These are phyloP conservation scores for Lepiota venenata DNA, from an alignment of 768 basidiomycete genomes.

Conservation along the genomic window DNA sequence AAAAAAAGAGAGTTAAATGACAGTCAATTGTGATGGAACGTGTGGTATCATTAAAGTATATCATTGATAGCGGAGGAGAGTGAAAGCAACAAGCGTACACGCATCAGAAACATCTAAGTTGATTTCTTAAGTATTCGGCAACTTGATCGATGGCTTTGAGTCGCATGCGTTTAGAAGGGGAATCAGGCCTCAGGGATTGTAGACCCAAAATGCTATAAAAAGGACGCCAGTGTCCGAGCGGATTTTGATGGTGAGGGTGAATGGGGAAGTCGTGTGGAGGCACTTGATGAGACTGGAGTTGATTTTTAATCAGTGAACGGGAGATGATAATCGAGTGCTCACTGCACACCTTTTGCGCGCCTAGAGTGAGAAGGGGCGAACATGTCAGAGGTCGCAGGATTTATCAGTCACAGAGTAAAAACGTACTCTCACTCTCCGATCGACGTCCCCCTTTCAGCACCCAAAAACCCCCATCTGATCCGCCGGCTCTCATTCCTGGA, in stretches of 20 bases:
- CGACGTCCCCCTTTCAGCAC: conserved; percentile 59
- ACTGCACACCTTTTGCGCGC: conserved; percentile 53
- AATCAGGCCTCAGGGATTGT: conserved; percentile 83
- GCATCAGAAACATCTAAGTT: conserved; percentile 80
- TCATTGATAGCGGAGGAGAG: too few relatives aligned
- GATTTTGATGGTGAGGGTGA: background rate
- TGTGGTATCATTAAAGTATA: too few relatives aligned
- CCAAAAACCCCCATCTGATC: conserved; percentile 73
- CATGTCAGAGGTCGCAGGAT: background rate
- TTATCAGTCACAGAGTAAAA: background rate
- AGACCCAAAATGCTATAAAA: conserved; percentile 72
- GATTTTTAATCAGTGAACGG: background rate
- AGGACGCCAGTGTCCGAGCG: conserved; percentile 36
- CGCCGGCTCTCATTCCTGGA: conserved; percentile 61
- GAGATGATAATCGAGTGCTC: conserved; percentile 16
- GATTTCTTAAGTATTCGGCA: conserved; percentile 78
- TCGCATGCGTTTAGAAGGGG: conserved; percentile 65
- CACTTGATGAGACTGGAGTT: conserved; percentile 57
- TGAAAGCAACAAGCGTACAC: conserved; percentile 22
- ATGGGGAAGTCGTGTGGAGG: conserved; percentile 29
- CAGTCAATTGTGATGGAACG: too few relatives aligned
- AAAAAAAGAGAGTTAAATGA: too few relatives aligned
- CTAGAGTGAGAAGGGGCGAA: too few relatives aligned
- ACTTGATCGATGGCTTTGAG: conserved; percentile 67
- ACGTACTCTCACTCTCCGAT: conserved; percentile 67